Conservation (phyloP, 495 filamentous ascomycete species). For the Clohesyomyces aquaticus region DNA sequence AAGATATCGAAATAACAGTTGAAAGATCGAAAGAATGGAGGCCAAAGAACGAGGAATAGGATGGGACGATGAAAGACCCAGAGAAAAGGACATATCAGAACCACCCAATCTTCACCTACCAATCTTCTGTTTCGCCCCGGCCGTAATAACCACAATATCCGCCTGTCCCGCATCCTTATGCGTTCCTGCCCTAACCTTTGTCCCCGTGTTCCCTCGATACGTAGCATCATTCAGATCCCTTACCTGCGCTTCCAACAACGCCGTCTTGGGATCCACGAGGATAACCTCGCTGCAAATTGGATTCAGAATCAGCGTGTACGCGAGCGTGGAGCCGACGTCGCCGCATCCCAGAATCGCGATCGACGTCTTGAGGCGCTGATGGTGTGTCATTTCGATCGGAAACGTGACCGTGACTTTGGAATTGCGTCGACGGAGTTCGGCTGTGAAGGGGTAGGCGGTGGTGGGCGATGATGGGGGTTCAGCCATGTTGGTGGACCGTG, state of each 20-base stretch:
- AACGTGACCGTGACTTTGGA: background rate
- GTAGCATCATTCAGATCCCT: constrained; percentile 53
- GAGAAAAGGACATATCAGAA: background rate
- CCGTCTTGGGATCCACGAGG: constrained; percentile 50
- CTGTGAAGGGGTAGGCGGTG: background rate
- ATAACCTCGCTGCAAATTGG: constrained; percentile 49
- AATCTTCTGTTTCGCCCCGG: constrained; percentile 49
- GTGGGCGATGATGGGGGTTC: background rate
- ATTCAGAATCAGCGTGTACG: constrained; percentile 51
- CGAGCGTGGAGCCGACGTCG: constrained; percentile 52
- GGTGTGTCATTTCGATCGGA: constrained; percentile 6
- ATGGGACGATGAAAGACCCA: background rate
- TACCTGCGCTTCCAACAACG: constrained; percentile 51
- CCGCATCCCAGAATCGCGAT: constrained; percentile 53
- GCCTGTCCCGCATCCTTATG: constrained; percentile 51
- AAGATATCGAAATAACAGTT: background rate
- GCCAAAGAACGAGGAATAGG: background rate
- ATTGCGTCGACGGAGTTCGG: background rate
- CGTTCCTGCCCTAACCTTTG: constrained; percentile 46
- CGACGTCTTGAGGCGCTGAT: constrained; percentile 24
- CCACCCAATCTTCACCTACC: constrained; percentile 29
- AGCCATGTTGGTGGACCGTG: background rate
- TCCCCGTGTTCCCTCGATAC: constrained; percentile 40
- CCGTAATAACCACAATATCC: constrained; percentile 54
- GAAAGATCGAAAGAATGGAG: too few relatives aligned